phyloP scores from a whole-genome alignment of 768 basidiomycete species.

The Asterophora lycoperdoides region DNA sequence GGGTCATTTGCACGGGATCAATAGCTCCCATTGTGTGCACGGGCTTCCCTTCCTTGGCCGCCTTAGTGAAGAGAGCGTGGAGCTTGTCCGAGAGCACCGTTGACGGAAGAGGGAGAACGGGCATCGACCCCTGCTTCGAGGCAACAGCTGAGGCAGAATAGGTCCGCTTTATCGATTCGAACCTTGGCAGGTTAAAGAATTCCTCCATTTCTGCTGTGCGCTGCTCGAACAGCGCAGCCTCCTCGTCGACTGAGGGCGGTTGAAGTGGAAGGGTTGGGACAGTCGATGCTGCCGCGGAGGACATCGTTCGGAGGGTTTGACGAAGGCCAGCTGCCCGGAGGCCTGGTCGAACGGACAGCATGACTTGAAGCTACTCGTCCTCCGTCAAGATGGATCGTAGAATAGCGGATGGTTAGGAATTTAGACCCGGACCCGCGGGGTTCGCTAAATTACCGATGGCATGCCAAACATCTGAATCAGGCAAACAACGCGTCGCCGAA shows the following conservation, averaged over 20 bases:
- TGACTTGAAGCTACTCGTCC: slow-evolving; percentile 4
- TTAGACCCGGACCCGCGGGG: not conserved
- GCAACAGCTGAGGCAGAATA: slow-evolving; percentile 80
- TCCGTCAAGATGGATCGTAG: not conserved
- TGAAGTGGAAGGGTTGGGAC: slow-evolving; percentile 46
- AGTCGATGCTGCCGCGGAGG: slow-evolving; percentile 35
- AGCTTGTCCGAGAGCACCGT: slow-evolving; percentile 85
- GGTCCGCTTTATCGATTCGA: slow-evolving; percentile 66
- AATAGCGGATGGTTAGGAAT: not conserved
- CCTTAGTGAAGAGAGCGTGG: slow-evolving; percentile 59
- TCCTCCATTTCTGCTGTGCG: slow-evolving; percentile 60
- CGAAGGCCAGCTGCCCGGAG: slow-evolving; percentile 21
- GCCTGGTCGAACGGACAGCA: slow-evolving; percentile 29
- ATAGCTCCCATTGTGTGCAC: slow-evolving; percentile 92
- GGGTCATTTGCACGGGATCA: slow-evolving; percentile 92
- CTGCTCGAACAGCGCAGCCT: slow-evolving; percentile 53
- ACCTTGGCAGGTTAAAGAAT: slow-evolving; percentile 78
- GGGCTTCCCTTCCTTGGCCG: slow-evolving; percentile 59
- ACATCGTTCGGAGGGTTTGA: slow-evolving; percentile 35
- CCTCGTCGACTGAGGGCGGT: slow-evolving; percentile 54
- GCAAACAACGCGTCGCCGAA: slow-evolving; percentile 1
- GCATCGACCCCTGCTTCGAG: slow-evolving; percentile 84
- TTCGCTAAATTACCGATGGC: not conserved
- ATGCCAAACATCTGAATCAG: not conserved
- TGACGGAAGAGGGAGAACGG: slow-evolving; percentile 70